Evolutionary conservation across 257 asterid genomes (phyloP).

Genomic region (Lithospermum erythrorhizon): DNA sequence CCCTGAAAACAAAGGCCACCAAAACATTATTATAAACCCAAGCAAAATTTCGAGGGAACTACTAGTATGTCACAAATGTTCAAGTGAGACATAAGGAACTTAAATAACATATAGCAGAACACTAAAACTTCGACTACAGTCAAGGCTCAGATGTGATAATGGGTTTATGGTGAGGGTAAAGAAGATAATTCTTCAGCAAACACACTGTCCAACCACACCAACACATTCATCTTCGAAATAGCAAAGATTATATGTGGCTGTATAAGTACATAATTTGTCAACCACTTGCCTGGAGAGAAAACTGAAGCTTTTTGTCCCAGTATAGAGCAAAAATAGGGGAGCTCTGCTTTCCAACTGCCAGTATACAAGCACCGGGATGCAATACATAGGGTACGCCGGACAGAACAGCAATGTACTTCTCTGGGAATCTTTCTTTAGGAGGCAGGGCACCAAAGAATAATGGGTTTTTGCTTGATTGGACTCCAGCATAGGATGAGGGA

Average conservation of each 20-base stretch:
- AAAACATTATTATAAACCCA: conserved; percentile 1
- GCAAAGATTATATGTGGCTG: not conserved
- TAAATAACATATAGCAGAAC: not conserved
- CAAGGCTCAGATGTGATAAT: too few relatives aligned
- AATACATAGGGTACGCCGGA: conserved; percentile 76
- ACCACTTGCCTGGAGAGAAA: conserved; percentile 78
- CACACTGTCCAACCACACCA: too few relatives aligned
- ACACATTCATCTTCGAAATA: not conserved
- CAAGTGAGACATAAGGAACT: not conserved
- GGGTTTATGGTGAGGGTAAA: too few relatives aligned
- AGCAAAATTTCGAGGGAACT: not conserved
- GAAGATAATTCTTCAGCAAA: not conserved
- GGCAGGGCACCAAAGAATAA: conserved; percentile 85
- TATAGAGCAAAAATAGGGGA: conserved; percentile 72
- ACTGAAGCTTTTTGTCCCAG: conserved; percentile 92
- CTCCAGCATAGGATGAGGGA: conserved; percentile 66
- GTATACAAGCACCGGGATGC: conserved; percentile 90
- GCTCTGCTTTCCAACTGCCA: conserved; percentile 84
- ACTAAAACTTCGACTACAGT: too few relatives aligned
- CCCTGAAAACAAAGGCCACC: conserved; percentile 44
- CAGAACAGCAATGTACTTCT: conserved; percentile 67
- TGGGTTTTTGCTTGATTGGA: conserved; percentile 84
- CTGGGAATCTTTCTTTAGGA: conserved; percentile 88
- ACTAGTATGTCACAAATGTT: not conserved
- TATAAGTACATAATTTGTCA: not conserved